Percentiles rank a stretch among this genome's conserved stretches.
phyloP scores from a whole-genome alignment of 1,139 yeast species.

The Candida sojae region DNA sequence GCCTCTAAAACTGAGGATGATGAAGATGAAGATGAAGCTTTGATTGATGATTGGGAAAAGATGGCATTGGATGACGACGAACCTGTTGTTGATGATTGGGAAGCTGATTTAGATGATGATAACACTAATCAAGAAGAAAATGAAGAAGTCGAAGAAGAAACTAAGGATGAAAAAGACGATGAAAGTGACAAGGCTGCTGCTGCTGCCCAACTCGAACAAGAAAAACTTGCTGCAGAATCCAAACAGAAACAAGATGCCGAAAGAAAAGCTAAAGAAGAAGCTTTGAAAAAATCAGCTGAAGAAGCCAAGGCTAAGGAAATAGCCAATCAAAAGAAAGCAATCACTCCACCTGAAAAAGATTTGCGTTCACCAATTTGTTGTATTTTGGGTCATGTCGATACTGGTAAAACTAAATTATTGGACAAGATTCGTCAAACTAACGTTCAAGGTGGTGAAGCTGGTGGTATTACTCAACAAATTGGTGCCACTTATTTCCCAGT shows the following conservation, averaged over 20 bases:
- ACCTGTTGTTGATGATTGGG: constrained; percentile 49
- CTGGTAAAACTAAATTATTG: constrained; percentile 95
- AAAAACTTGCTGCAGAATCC: constrained; percentile 17
- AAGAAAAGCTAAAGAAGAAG: constrained; percentile 7
- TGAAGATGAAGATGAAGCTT: constrained; percentile 52
- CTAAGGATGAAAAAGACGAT: constrained; percentile 22
- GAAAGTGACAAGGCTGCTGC: constrained; percentile 15
- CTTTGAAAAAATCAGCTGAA: constrained; percentile 3
- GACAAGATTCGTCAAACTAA: constrained; percentile 98
- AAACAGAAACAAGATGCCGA: constrained; percentile 1
- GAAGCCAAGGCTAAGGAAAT: constrained; percentile 4
- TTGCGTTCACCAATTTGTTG: constrained; percentile 98
- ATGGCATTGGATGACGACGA: constrained; percentile 58
- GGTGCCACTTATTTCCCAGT: constrained; percentile 99
- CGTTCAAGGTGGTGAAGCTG: constrained; percentile 99
- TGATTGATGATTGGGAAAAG: constrained; percentile 69
- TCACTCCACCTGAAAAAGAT: constrained; percentile 39
- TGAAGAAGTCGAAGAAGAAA: constrained; percentile 21
- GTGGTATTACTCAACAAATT: constrained; percentile 99
- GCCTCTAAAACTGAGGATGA: constrained; percentile 26
- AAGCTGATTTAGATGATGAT: constrained; percentile 34
- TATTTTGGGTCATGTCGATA: constrained; percentile 99
- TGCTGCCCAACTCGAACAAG: constrained; percentile 22
- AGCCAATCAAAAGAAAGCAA: constrained; percentile 17
- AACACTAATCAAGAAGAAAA: constrained; percentile 20